A percentile compares a stretch with the other conserved stretches of the same genome.
phyloP scores from a whole-genome alignment of 192 early-diverging fungal genomes.

The Globomyces pollinis-pini region DNA sequence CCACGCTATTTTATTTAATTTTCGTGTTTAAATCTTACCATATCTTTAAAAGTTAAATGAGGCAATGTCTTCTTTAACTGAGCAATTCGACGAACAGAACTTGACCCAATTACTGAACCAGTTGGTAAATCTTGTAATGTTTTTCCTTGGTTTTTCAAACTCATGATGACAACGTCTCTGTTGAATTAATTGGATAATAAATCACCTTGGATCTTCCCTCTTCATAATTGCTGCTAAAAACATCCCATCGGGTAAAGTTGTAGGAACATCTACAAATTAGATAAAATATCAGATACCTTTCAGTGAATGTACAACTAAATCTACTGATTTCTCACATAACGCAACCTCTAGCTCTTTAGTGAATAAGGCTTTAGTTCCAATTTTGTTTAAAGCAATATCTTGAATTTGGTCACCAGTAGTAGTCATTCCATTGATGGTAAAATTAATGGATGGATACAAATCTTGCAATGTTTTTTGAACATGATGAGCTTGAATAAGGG shows the following conservation, averaged over 20 bases:
- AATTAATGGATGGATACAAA: constrained; percentile 19
- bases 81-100: constrained; percentile 77
- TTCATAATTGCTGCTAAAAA: constrained; percentile 69
- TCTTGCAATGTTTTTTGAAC: constrained; percentile 50
- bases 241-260: constrained; percentile 75
- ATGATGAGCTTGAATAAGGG: constrained; percentile 76
- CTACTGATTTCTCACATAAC: constrained; percentile 54
- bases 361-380: constrained; percentile 85
- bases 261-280: constrained; percentile 93
- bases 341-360: constrained; percentile 86
- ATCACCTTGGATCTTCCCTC: constrained; percentile 92
- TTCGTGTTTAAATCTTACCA: constrained; percentile 48
- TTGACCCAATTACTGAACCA: constrained; percentile 79
- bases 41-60: constrained; percentile 63
- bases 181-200: too few relatives aligned
- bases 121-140: constrained; percentile 57
- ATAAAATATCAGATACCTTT: too few relatives aligned
- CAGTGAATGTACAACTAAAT: constrained; percentile 87
- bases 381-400: constrained; percentile 74
- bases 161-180: constrained; percentile 77
- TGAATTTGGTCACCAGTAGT: constrained; percentile 70
- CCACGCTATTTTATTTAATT: too few relatives aligned
- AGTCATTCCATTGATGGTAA: constrained; percentile 41
- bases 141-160: constrained; percentile 8
- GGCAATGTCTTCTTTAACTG: constrained; percentile 78